phyloP scores from a whole-genome alignment of 2,329 filamentous ascomycete genomes.

The Microdochium trichocladiopsis region DNA sequence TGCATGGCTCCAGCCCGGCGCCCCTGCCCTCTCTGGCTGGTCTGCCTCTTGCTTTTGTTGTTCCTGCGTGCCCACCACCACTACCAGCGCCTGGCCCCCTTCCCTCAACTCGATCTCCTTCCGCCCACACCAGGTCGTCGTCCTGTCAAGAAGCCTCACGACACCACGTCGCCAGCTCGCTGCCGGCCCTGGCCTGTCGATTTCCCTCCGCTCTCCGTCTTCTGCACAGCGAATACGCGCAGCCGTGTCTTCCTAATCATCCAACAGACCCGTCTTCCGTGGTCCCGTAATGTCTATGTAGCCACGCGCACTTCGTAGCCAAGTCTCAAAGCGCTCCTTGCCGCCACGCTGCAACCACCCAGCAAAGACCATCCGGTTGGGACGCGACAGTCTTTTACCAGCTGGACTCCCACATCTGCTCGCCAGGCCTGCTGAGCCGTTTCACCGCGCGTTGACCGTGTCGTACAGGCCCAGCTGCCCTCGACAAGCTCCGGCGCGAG shows the following conservation, averaged over 20 bases:
- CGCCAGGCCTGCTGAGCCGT: background rate
- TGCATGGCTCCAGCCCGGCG: no score
- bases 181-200: background rate
- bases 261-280: background rate
- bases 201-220: background rate
- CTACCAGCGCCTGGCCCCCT: background rate
- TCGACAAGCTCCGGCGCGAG: no score
- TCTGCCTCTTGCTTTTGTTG: background rate
- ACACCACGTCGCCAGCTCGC: background rate
- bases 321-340: no score
- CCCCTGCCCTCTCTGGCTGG: no score
- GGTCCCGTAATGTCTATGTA: background rate
- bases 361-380: background rate
- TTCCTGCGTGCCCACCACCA: background rate
- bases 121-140: constrained; percentile 1
- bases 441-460: background rate
- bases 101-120: background rate
- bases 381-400: background rate
- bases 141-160: background rate
- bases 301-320: no score
- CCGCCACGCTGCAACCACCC: background rate
- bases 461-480: no score
- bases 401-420: background rate
- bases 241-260: background rate
- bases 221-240: background rate